Evolutionary conservation across 2,329 filamentous ascomycete species (phyloP).

Genomic region (Zalaria obscura): DNA sequence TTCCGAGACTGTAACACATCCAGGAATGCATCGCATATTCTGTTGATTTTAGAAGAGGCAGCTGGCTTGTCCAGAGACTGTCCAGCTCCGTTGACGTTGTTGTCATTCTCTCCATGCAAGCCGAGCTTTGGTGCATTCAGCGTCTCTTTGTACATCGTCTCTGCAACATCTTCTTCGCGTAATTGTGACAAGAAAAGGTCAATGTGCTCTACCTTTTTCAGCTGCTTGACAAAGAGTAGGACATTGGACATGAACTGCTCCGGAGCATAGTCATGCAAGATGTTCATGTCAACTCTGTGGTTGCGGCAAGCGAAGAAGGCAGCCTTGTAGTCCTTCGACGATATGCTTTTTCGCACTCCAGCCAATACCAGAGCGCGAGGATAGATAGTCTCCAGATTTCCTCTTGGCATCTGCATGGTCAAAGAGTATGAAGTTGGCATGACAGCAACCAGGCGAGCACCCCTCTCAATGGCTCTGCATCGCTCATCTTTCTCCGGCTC

Average conservation of each 20-base stretch:
- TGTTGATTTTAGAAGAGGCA: constrained; percentile 58
- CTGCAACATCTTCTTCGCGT: constrained; percentile 78
- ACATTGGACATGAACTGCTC: constrained; percentile 70
- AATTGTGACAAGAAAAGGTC: constrained; percentile 85
- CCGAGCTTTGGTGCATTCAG: constrained; percentile 31
- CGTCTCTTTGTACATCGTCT: constrained; percentile 89
- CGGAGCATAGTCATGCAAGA: constrained; percentile 85
- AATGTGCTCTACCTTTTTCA: constrained; percentile 67
- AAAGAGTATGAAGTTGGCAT: constrained; percentile 79
- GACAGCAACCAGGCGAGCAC: constrained; percentile 72
- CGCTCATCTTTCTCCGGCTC: constrained; percentile 86
- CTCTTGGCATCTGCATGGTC: constrained; percentile 86
- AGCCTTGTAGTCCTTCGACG: constrained; percentile 63
- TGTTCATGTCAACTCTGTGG: constrained; percentile 95
- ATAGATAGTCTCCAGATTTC: constrained; percentile 90
- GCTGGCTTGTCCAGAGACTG: background rate
- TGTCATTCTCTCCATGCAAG: constrained; percentile 3
- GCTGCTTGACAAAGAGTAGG: constrained; percentile 65
- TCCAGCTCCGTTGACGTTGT: constrained; percentile 2
- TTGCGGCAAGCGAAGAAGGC: constrained; percentile 82
- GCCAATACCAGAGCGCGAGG: constrained; percentile 85
- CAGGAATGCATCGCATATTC: constrained; percentile 75
- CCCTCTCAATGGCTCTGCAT: constrained; percentile 82
- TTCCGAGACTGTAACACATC: constrained; percentile 48
- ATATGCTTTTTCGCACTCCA: constrained; percentile 70